Evolutionary conservation across 176 grass and related monocot genomes (phyloP).

Genomic region (Canna indica): DNA sequence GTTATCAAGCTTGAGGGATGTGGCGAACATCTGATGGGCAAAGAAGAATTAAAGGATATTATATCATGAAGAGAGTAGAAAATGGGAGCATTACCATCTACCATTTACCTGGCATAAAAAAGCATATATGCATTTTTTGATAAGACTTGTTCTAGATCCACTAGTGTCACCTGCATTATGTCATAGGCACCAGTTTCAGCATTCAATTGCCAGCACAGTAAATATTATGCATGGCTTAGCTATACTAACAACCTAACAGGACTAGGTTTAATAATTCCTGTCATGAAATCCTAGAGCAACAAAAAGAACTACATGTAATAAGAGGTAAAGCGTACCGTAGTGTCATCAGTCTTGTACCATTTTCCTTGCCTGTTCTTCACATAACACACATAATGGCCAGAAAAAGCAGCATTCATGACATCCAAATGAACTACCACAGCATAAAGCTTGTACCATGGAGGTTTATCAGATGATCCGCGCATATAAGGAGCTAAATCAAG

Average conservation of each 20-base stretch:
- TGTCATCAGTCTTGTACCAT: slow-evolving; percentile 24
- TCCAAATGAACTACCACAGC: slow-evolving; percentile 26
- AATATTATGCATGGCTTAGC: background rate
- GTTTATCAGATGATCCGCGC: slow-evolving; percentile 7
- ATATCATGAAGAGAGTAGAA: background rate
- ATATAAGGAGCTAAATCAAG: slow-evolving; percentile 28
- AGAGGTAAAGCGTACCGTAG: slow-evolving; percentile 7
- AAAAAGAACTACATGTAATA: background rate
- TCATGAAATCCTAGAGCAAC: background rate
- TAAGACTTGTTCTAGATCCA: slow-evolving; percentile 19
- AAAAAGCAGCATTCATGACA: slow-evolving; percentile 24
- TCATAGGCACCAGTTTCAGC: background rate
- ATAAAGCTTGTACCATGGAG: slow-evolving; percentile 21
- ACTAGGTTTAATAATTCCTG: too few species aligned
- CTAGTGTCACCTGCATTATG: slow-evolving; percentile 18
- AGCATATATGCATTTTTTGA: slow-evolving; percentile 30
- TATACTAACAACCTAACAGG: too few species aligned
- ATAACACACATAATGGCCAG: slow-evolving; percentile 27
- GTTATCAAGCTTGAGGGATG: slow-evolving; percentile 12
- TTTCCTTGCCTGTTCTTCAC: slow-evolving; percentile 22
- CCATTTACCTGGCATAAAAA: slow-evolving; percentile 19
- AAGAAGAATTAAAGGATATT: background rate
- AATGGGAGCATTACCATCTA: background rate
- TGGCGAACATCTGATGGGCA: slow-evolving; percentile 8
- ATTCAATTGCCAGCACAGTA: background rate